Evolutionary conservation across 179 eudicot species (phyloP).

Genomic region (Drosera spatulata): DNA sequence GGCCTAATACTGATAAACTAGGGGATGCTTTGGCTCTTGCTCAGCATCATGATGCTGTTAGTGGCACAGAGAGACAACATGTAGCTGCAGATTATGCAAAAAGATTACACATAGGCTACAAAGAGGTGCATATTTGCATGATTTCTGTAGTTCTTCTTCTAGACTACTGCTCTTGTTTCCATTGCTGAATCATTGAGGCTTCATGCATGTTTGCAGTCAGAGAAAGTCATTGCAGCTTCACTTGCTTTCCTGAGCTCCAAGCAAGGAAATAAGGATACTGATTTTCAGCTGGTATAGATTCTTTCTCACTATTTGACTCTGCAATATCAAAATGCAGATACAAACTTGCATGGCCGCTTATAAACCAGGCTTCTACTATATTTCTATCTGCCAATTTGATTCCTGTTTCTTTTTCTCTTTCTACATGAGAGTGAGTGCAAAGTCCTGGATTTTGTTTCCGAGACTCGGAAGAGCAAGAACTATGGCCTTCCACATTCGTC

Average conservation of each 20-base stretch:
- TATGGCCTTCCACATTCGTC: too few relatives aligned
- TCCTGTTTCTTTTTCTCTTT: too few relatives aligned
- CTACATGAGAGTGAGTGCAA: too few relatives aligned
- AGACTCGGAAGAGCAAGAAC: too few relatives aligned
- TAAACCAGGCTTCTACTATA: too few relatives aligned
- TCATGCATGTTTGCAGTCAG: slow-evolving; percentile 44
- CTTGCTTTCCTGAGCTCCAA: slow-evolving; percentile 51
- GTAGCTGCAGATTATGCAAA: slow-evolving; percentile 94
- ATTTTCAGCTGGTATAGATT: slow-evolving; percentile 56
- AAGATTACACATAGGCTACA: slow-evolving; percentile 77
- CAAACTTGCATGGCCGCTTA: too few relatives aligned
- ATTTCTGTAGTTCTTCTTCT: too few relatives aligned
- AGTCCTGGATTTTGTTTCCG: too few relatives aligned
- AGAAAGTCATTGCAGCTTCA: slow-evolving; percentile 61
- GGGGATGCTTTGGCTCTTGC: slow-evolving; percentile 91
- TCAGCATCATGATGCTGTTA: slow-evolving; percentile 97
- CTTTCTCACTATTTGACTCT: not conserved
- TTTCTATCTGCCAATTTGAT: too few relatives aligned
- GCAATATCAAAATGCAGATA: too few relatives aligned
- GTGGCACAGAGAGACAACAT: slow-evolving; percentile 88
- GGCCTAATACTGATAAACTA: slow-evolving; percentile 55
- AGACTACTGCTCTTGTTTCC: not conserved
- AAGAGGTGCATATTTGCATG: slow-evolving; percentile 36
- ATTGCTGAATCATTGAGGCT: not conserved
- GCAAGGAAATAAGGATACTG: slow-evolving; percentile 24